These are phyloP conservation scores for Kockiozyma suomiensis DNA, from an alignment of 805 yeast species.

Conservation along the genomic window DNA sequence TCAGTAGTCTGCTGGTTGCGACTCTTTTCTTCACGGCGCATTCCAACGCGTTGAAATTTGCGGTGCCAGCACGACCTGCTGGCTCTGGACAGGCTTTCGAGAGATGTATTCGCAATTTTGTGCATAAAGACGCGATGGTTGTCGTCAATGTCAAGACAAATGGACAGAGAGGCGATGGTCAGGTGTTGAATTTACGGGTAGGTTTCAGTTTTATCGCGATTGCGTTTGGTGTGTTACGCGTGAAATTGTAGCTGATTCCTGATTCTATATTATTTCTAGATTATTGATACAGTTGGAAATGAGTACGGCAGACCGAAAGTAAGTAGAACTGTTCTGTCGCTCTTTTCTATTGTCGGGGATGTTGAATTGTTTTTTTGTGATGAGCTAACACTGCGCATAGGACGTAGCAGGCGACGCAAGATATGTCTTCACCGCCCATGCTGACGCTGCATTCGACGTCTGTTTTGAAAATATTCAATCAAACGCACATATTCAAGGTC, in stretches of 20 bases:
- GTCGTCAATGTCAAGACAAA: constrained; percentile 77
- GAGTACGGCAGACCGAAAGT: constrained; percentile 72
- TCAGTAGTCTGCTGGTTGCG: neutral
- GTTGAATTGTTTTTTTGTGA: no score
- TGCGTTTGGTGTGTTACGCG: neutral
- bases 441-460: constrained; percentile 83
- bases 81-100: constrained; percentile 46
- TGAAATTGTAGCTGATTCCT: neutral
- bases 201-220: no score
- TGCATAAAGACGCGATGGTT: constrained; percentile 78
- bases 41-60: constrained; percentile 28
- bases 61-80: constrained; percentile 28
- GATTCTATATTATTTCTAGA: constrained; percentile 37
- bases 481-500: constrained; percentile 39
- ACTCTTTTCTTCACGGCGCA: constrained; percentile 4
- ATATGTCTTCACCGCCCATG: constrained; percentile 82
- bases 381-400: no score
- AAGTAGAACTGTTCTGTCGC: no score
- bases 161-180: constrained; percentile 87
- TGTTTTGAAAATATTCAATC: constrained; percentile 72
- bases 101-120: constrained; percentile 91
- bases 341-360: no score
- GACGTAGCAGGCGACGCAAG: constrained; percentile 72
- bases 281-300: constrained; percentile 80
- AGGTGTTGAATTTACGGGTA: constrained; percentile 60